Percentiles rank a stretch among this genome's conserved stretches.
These are phyloP conservation scores for Arachis stenosperma DNA, from an alignment of 306 rosid species.

Conservation along the genomic window DNA sequence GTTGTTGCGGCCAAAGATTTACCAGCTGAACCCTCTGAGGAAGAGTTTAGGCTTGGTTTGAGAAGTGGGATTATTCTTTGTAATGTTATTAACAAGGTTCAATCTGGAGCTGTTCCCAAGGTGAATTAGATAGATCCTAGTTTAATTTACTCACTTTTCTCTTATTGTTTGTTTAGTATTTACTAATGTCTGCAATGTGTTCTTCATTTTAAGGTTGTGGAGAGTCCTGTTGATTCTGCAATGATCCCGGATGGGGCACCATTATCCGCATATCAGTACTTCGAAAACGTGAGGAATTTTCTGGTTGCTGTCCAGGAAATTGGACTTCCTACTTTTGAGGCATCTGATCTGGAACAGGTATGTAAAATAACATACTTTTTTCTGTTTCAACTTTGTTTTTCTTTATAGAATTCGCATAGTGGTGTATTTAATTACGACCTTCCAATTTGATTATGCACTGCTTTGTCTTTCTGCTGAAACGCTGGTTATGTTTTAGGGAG, in stretches of 20 bases:
- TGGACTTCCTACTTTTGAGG: slow-evolving; percentile 94
- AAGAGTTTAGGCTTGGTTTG: slow-evolving; percentile 92
- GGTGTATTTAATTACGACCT: slow-evolving; percentile 4
- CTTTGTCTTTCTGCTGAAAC: slow-evolving; percentile 1
- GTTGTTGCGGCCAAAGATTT: slow-evolving; percentile 93
- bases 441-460: slow-evolving; percentile 16
- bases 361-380: slow-evolving; percentile 35
- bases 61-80: slow-evolving; percentile 96
- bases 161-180: not conserved
- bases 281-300: slow-evolving; percentile 94
- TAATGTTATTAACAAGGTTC: slow-evolving; percentile 85
- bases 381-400: not conserved
- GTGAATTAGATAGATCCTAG: slow-evolving; percentile 44
- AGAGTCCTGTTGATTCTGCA: slow-evolving; percentile 86
- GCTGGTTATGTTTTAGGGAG: slow-evolving; percentile 62
- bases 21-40: slow-evolving; percentile 97
- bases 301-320: slow-evolving; percentile 83
- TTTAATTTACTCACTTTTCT: slow-evolving; percentile 12
- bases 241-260: slow-evolving; percentile 91
- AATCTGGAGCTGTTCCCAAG: slow-evolving; percentile 90
- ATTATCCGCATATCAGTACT: slow-evolving; percentile 88
- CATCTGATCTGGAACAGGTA: slow-evolving; percentile 99
- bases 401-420: slow-evolving; percentile 1
- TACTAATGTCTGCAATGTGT: slow-evolving; percentile 4
- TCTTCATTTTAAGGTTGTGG: slow-evolving; percentile 78